Evolutionary conservation across 2,329 filamentous ascomycete species (phyloP).

Genomic region (Endoconidiophora laricicola): DNA sequence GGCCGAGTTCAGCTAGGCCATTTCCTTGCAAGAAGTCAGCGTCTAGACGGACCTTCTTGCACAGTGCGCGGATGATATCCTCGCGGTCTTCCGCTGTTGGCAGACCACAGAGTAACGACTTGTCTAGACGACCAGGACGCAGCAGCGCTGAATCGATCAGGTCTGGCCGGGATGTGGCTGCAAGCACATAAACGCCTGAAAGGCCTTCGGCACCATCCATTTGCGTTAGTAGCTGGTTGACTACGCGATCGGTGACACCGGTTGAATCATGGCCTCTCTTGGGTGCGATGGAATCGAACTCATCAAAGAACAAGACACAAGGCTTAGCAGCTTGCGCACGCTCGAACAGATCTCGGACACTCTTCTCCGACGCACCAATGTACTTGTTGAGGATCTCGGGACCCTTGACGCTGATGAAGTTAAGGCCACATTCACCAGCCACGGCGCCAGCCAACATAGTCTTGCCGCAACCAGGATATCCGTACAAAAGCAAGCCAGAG

Average conservation of each 20-base stretch:
- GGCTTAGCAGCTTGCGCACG: conserved; percentile 78
- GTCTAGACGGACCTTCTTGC: conserved; percentile 59
- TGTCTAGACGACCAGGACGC: conserved; percentile 81
- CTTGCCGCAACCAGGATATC: conserved; percentile 91
- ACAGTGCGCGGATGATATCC: conserved; percentile 78
- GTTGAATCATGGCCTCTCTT: conserved; percentile 95
- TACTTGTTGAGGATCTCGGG: conserved; percentile 99
- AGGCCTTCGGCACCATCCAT: conserved; percentile 98
- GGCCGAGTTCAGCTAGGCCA: conserved; percentile 56
- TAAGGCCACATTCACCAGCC: conserved; percentile 92
- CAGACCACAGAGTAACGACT: conserved; percentile 82
- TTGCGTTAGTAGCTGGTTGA: conserved; percentile 94
- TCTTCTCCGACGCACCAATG: conserved; percentile 94
- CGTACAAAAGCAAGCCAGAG: conserved; percentile 83
- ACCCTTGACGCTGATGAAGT: conserved; percentile 97
- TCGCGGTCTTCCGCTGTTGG: conserved; percentile 63
- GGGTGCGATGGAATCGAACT: conserved; percentile 94
- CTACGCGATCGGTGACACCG: conserved; percentile 94
- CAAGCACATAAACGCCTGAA: conserved; percentile 87
- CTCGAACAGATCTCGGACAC: conserved; percentile 86
- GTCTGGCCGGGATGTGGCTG: conserved; percentile 84
- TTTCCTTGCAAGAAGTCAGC: conserved; percentile 42
- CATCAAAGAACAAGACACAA: conserved; percentile 94
- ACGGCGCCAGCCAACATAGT: conserved; percentile 89
- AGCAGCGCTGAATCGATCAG: conserved; percentile 88